A percentile compares a stretch with the other conserved stretches of the same genome.
Conservation (phyloP, 148 eudicot genomes). For the Pharnaceum exiguum region DNA sequence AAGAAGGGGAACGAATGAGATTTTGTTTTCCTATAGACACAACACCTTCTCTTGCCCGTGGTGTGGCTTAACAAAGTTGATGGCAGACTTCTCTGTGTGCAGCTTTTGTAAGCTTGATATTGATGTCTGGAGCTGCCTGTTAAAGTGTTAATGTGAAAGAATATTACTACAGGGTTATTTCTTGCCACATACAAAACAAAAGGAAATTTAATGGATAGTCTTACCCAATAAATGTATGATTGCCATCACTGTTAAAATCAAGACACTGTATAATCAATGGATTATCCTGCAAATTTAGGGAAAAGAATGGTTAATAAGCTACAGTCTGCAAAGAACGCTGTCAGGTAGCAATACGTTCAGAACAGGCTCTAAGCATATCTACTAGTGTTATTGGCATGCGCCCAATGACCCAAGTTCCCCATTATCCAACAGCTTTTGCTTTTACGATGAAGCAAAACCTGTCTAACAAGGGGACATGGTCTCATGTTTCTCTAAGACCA, state of each 20-base stretch:
- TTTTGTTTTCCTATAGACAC: not conserved
- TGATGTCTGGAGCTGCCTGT: conserved; percentile 78
- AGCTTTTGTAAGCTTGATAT: conserved; percentile 58
- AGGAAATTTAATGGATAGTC: not conserved
- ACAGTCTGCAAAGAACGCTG: not conserved
- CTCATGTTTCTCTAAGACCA: too few species aligned
- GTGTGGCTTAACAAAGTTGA: conserved; percentile 50
- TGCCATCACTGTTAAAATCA: conserved; percentile 77
- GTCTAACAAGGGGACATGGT: too few species aligned
- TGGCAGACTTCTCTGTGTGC: conserved; percentile 46
- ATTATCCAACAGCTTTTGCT: too few species aligned
- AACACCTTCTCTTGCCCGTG: conserved; percentile 67
- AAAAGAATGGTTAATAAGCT: not conserved
- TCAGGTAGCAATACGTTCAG: not conserved
- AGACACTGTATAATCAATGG: conserved; percentile 84
- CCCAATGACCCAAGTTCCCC: too few species aligned
- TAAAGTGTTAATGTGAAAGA: too few species aligned
- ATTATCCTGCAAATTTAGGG: conserved; percentile 69
- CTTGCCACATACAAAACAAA: not conserved
- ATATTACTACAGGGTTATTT: not conserved
- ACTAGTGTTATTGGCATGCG: too few species aligned
- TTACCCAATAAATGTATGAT: conserved; percentile 80
- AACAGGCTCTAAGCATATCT: not conserved
- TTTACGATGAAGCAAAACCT: too few species aligned
- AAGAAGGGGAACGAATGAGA: not conserved